Evolutionary conservation across 176 grass and related monocot genomes (phyloP).

Genomic region (Zea luxurians): DNA sequence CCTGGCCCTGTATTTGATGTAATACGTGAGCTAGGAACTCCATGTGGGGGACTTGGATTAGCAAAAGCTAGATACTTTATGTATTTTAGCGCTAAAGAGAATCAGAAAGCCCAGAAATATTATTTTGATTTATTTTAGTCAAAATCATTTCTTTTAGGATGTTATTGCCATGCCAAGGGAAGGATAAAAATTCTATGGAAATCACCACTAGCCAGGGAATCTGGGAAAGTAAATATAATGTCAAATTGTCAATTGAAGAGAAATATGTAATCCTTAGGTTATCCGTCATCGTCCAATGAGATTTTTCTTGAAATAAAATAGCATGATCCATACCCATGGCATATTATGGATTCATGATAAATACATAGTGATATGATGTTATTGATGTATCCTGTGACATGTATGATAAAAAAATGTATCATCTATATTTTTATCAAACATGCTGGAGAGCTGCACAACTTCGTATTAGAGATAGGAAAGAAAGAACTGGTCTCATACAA

Average conservation of each 20-base stretch:
- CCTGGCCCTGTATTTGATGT: neutral
- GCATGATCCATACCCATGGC: neutral
- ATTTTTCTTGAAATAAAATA: slow-evolving; percentile 15
- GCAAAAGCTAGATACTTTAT: slow-evolving; percentile 1
- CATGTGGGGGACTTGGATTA: neutral
- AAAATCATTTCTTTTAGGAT: neutral
- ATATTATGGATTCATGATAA: slow-evolving; percentile 13
- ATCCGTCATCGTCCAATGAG: neutral
- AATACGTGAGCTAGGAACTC: slow-evolving; percentile 17
- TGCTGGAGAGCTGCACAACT: neutral
- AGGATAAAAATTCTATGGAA: slow-evolving; percentile 12
- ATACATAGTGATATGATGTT: neutral
- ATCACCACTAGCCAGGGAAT: neutral
- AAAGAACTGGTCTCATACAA: neutral
- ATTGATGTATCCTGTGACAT: neutral
- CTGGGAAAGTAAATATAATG: neutral
- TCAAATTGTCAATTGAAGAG: slow-evolving; percentile 5
- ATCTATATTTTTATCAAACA: neutral
- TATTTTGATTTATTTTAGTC: neutral
- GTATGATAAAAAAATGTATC: neutral
- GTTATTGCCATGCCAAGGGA: slow-evolving; percentile 4
- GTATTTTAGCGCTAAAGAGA: neutral
- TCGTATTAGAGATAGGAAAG: neutral
- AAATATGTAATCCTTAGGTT: neutral
- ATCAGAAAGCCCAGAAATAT: neutral